Evolutionary conservation across 805 yeast species (phyloP).

Genomic region (Monosporozyma solicola): DNA sequence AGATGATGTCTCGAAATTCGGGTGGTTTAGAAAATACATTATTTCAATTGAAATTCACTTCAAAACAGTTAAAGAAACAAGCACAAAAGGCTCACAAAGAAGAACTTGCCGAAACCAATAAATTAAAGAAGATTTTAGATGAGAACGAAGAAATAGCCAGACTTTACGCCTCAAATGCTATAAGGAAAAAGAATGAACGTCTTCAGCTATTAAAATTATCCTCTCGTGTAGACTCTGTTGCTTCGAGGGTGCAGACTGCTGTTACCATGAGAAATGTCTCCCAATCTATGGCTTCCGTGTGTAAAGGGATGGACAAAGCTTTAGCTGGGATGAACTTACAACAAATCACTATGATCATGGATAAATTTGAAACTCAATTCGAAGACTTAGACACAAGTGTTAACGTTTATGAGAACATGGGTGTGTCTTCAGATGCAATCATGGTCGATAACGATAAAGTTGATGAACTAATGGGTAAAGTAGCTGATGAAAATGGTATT

Average conservation of each 20-base stretch:
- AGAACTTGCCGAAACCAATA: conserved; percentile 76
- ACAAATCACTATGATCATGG: conserved; percentile 89
- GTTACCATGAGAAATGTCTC: conserved; percentile 96
- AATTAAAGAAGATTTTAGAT: conserved; percentile 57
- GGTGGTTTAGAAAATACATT: conserved; percentile 30
- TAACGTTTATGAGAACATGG: conserved; percentile 84
- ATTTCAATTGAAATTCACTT: conserved; percentile 58
- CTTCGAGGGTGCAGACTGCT: conserved; percentile 93
- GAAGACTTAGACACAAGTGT: conserved; percentile 93
- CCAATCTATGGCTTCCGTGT: conserved; percentile 87
- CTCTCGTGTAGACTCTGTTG: conserved; percentile 90
- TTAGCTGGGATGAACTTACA: conserved; percentile 93
- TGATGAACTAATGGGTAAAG: conserved; percentile 78
- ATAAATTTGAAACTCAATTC: conserved; percentile 90
- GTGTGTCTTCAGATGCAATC: conserved; percentile 78
- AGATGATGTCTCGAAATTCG: conserved; percentile 25
- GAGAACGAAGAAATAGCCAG: conserved; percentile 74
- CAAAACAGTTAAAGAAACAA: conserved; percentile 85
- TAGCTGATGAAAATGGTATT: conserved; percentile 95
- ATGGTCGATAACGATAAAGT: conserved; percentile 94
- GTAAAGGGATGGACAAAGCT: conserved; percentile 93
- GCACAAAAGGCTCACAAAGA: conserved; percentile 88
- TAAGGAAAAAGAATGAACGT: conserved; percentile 81
- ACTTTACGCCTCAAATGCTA: conserved; percentile 91
- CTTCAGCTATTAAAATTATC: conserved; percentile 73